These are phyloP conservation scores for Aspergillus cavernicola DNA, from an alignment of 495 filamentous ascomycete genomes.

Conservation along the genomic window DNA sequence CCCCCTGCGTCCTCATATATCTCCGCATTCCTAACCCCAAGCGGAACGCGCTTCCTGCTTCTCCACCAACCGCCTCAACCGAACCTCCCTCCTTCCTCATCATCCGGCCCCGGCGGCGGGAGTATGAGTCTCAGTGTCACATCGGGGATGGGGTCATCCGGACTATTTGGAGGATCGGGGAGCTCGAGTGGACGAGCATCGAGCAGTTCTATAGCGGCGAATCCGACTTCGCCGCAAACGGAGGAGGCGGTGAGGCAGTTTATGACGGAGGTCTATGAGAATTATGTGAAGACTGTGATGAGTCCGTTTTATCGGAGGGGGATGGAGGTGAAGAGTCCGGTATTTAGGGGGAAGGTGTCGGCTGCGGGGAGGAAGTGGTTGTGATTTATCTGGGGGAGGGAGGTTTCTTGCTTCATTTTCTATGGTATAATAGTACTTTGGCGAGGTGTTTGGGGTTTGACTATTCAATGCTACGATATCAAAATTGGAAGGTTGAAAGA, in stretches of 20 bases:
- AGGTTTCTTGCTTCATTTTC: no score
- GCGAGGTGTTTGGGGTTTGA: not conserved
- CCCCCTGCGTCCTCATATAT: slow-evolving; percentile 75
- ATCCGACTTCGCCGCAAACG: slow-evolving; percentile 78
- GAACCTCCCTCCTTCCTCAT: slow-evolving; percentile 33
- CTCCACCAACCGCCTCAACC: slow-evolving; percentile 70
- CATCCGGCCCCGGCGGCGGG: slow-evolving; percentile 14
- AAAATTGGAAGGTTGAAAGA: not conserved
- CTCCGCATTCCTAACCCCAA: slow-evolving; percentile 80
- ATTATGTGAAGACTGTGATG: slow-evolving; percentile 95
- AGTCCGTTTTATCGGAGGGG: slow-evolving; percentile 86
- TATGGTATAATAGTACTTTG: no score
- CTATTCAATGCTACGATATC: not conserved
- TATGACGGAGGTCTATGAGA: slow-evolving; percentile 90
- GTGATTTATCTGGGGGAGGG: no score
- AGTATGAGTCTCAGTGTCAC: not conserved
- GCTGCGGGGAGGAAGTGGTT: slow-evolving; percentile 93
- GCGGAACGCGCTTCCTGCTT: slow-evolving; percentile 73
- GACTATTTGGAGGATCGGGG: slow-evolving; percentile 18
- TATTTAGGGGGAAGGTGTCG: slow-evolving; percentile 76
- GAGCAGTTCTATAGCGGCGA: slow-evolving; percentile 65
- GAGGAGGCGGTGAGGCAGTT: slow-evolving; percentile 94
- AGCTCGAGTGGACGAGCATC: slow-evolving; percentile 46
- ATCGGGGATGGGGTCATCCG: slow-evolving; percentile 20
- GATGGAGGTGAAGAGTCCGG: slow-evolving; percentile 75